Percentiles rank a stretch among this genome's conserved stretches.
Evolutionary conservation across 108 stramenopile genomes (phyloP).

Genomic region (Seminavis robusta): DNA sequence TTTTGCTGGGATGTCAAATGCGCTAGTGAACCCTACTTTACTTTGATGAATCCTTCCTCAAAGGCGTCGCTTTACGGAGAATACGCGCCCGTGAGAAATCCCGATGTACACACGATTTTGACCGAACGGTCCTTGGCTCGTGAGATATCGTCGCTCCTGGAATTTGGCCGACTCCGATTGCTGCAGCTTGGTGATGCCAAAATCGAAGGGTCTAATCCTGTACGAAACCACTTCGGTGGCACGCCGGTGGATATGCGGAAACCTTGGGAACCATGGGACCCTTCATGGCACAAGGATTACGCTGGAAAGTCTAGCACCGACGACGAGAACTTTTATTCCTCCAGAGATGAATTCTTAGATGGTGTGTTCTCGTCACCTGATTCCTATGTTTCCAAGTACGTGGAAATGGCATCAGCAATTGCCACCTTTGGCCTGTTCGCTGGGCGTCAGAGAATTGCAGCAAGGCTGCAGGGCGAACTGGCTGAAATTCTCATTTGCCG

Average conservation of each 20-base stretch:
- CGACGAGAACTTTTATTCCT: too few species aligned
- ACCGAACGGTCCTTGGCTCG: neutral
- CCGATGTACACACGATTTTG: neutral
- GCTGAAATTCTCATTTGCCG: slow-evolving; percentile 58
- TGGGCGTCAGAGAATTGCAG: slow-evolving; percentile 51
- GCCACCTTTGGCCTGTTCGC: slow-evolving; percentile 42
- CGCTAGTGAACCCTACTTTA: neutral
- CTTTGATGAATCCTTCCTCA: slow-evolving; percentile 8
- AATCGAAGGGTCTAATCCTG: slow-evolving; percentile 35
- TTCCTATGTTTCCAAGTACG: slow-evolving; percentile 42
- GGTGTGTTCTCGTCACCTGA: slow-evolving; percentile 22
- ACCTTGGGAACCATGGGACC: slow-evolving; percentile 62
- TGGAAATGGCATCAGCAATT: slow-evolving; percentile 49
- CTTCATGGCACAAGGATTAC: neutral
- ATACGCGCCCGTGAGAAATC: neutral
- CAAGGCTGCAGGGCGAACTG: slow-evolving; percentile 56
- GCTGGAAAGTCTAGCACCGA: neutral
- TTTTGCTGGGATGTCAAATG: slow-evolving; percentile 79
- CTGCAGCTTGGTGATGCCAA: slow-evolving; percentile 56
- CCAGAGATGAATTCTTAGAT: too few species aligned
- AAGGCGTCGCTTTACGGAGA: neutral
- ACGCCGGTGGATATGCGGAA: slow-evolving; percentile 48
- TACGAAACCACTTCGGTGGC: slow-evolving; percentile 26
- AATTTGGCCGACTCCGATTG: slow-evolving; percentile 61
- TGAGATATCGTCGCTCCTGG: slow-evolving; percentile 60